Evolutionary conservation across 2,329 filamentous ascomycete species (phyloP).

Genomic region (Cadophora gregata): DNA sequence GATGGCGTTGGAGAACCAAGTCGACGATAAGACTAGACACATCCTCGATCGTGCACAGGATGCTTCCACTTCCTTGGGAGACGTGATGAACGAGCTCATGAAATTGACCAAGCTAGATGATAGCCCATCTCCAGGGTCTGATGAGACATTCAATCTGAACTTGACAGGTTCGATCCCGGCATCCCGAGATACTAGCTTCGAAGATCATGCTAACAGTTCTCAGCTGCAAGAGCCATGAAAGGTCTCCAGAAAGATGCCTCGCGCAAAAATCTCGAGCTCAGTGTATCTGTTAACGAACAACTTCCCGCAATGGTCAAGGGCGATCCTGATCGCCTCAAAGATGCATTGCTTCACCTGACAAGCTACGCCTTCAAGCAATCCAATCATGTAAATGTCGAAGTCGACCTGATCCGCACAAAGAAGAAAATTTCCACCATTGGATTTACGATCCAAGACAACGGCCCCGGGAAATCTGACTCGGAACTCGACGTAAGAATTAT

Average conservation of each 20-base stretch:
- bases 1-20: conserved; percentile 34
- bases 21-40: conserved; percentile 33
- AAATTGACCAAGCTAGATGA: conserved; percentile 36
- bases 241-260: conserved; percentile 34
- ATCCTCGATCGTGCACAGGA: conserved; percentile 33
- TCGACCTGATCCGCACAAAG: conserved; percentile 26
- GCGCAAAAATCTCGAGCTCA: conserved; percentile 33
- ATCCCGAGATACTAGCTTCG: not conserved
- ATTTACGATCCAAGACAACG: conserved; percentile 36
- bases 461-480: conserved; percentile 36
- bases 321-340: conserved; percentile 33
- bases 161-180: conserved; percentile 11
- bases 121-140: conserved; percentile 18
- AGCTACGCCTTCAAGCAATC: conserved; percentile 38
- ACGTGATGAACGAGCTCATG: conserved; percentile 35
- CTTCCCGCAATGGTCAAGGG: conserved; percentile 34
- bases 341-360: conserved; percentile 35
- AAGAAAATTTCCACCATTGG: conserved; percentile 29
- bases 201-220: not conserved
- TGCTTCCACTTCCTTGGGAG: conserved; percentile 34
- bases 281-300: conserved; percentile 31
- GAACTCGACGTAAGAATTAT: conserved; percentile 33
- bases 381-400: conserved; percentile 35
- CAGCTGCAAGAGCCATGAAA: conserved; percentile 29
- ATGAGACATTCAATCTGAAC: conserved; percentile 33